These are phyloP conservation scores for Aegilops speltoides DNA, from an alignment of 176 grass and related monocot genomes.

Conservation along the genomic window DNA sequence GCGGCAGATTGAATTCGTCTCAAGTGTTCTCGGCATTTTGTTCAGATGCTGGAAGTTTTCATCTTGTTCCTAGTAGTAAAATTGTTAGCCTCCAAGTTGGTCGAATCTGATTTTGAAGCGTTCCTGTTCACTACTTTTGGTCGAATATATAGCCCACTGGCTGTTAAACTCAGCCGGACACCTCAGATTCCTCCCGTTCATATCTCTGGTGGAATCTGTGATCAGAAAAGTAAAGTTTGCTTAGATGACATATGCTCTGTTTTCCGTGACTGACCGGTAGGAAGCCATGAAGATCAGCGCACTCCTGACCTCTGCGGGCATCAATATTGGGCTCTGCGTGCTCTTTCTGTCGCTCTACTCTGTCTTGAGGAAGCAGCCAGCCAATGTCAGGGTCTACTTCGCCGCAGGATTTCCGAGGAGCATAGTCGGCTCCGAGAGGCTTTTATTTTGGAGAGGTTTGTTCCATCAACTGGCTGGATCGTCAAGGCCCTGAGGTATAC, in stretches of 20 bases:
- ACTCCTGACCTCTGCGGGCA: conserved; percentile 85
- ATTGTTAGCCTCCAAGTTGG: background rate
- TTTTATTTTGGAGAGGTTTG: conserved; percentile 77
- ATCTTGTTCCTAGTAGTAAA: too few species aligned
- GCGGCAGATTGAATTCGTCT: background rate
- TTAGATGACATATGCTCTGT: conserved; percentile 26
- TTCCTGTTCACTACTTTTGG: background rate
- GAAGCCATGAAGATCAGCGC: conserved; percentile 67
- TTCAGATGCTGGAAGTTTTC: too few species aligned
- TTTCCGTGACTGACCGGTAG: background rate
- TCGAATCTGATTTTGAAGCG: background rate
- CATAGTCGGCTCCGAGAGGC: conserved; percentile 46
- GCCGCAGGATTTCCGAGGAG: conserved; percentile 68
- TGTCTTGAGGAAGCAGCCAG: conserved; percentile 80
- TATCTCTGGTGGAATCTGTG: background rate
- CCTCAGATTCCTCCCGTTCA: background rate
- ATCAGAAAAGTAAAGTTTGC: too few species aligned
- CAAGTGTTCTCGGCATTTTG: background rate
- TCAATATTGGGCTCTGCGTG: conserved; percentile 77
- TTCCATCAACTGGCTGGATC: conserved; percentile 80
- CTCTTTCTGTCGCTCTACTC: conserved; percentile 87
- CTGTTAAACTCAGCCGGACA: background rate
- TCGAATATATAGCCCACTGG: background rate
- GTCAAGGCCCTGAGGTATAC: conserved; percentile 71
- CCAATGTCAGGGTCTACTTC: conserved; percentile 86